A percentile compares a stretch with the other conserved stretches of the same genome.
These are phyloP conservation scores for Selaginella moellendorffii DNA, from an alignment of 75 land plant genomes.

Conservation along the genomic window DNA sequence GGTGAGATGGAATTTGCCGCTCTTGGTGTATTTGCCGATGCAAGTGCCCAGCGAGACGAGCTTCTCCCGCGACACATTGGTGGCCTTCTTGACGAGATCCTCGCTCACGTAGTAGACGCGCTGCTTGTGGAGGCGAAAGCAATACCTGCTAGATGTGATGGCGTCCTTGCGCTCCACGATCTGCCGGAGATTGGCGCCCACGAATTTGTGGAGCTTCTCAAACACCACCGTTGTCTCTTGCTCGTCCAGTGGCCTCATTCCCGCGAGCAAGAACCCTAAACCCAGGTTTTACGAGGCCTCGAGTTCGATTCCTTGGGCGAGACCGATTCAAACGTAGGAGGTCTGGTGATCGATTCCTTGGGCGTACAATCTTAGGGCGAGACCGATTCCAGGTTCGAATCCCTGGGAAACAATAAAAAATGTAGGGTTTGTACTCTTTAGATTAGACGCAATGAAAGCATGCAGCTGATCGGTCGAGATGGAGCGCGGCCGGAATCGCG, in stretches of 20 bases:
- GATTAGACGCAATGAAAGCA: too few species aligned
- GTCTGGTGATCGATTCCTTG: too few species aligned
- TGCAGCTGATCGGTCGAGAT: too few species aligned
- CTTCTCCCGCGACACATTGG: slow-evolving; percentile 43
- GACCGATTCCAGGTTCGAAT: too few species aligned
- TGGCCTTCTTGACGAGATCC: slow-evolving; percentile 52
- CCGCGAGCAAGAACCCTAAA: neutral
- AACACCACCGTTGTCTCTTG: slow-evolving; percentile 62
- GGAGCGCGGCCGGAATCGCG: too few species aligned
- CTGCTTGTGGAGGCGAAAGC: slow-evolving; percentile 69
- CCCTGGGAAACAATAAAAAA: too few species aligned
- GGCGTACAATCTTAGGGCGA: too few species aligned
- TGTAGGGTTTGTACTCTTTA: too few species aligned
- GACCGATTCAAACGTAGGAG: too few species aligned
- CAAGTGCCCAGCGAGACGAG: slow-evolving; percentile 49
- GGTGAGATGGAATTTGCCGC: slow-evolving; percentile 53
- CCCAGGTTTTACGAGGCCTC: too few species aligned
- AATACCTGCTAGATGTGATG: slow-evolving; percentile 24
- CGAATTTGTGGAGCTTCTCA: slow-evolving; percentile 73
- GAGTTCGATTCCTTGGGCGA: too few species aligned
- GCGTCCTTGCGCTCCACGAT: slow-evolving; percentile 42
- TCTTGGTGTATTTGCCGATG: slow-evolving; percentile 69
- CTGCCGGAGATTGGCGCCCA: slow-evolving; percentile 64
- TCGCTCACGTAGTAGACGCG: slow-evolving; percentile 60
- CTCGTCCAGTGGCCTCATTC: slow-evolving; percentile 83